Evolutionary conservation across 192 early-diverging fungal genomes (phyloP).

Genomic region (Backusella parvicylindrica): DNA sequence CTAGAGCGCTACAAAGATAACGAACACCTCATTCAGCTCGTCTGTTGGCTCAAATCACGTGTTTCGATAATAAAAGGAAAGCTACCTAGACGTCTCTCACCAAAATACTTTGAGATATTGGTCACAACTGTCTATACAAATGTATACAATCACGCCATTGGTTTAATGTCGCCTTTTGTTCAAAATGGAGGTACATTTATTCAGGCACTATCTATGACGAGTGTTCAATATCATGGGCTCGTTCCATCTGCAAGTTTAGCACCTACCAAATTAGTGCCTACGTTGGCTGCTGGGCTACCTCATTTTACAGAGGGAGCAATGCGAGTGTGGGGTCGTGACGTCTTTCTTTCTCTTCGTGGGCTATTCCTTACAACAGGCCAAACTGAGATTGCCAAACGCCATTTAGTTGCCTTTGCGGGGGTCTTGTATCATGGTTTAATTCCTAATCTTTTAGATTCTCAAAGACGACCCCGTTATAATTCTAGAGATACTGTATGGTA

Average conservation of each 20-base stretch:
- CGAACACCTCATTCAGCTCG: conserved; percentile 27
- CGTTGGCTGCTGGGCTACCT: conserved; percentile 92
- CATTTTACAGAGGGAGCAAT: conserved; percentile 92
- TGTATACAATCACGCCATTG: conserved; percentile 58
- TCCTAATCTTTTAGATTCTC: conserved; percentile 92
- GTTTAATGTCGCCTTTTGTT: conserved; percentile 55
- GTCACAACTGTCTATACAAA: conserved; percentile 77
- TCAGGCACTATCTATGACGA: conserved; percentile 68
- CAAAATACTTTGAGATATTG: conserved; percentile 91
- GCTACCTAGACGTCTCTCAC: conserved; percentile 75
- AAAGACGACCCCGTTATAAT: conserved; percentile 85
- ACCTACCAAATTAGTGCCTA: conserved; percentile 50
- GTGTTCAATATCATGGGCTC: conserved; percentile 79
- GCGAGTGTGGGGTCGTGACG: conserved; percentile 97
- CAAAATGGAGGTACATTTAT: conserved; percentile 62
- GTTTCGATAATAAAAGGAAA: conserved; percentile 65
- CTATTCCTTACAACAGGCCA: conserved; percentile 81
- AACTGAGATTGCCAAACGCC: conserved; percentile 72
- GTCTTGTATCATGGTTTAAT: conserved; percentile 93
- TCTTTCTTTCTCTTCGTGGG: conserved; percentile 89
- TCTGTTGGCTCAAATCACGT: conserved; percentile 74
- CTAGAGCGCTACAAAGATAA: conserved; percentile 47
- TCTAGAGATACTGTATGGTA: conserved; percentile 97
- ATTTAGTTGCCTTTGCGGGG: conserved; percentile 89
- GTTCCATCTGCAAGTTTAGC: conserved; percentile 80